Base-by-base conservation (phyloP, 2,329 filamentous ascomycete genomes). In the Fusarium pseudoanthophilum region DNA sequence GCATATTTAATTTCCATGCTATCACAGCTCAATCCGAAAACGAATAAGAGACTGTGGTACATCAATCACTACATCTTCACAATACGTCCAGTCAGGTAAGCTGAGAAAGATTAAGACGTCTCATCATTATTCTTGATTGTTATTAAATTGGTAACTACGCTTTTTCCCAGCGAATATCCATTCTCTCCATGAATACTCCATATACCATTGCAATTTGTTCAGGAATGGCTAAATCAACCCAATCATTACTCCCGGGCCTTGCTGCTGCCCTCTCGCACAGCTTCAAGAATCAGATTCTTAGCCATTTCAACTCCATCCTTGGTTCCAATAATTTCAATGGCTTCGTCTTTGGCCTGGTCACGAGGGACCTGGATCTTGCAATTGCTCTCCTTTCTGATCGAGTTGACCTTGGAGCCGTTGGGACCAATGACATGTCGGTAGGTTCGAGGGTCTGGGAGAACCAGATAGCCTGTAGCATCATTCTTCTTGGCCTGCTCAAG, bases 291-390 rank as follows among this genome's bases (percentile, higher is more conserved):
- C 80, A 97, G 87, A 67, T 97, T 91, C 85, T 92, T 95, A 56
- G 96, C 96, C 82, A 93, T 88, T 83, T 98, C 94, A 42, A 97
- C 90, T 18, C 93, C 94, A 21, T 94, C 92, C 79, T 89, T 89
- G 62, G 88, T 89, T 43, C 96, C 96, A 40, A 92, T 87, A 78
- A 99, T 93, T 85, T 97, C 94, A 80, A 99, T 98, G 8, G 95
- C 94, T 82, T 98, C 95, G 55, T 89, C 87, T 72, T 85, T 86
- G 51, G 85, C 86, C 82, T 97, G 93, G 78, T 94, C 92, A 75
- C 93, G 91, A 28, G 96, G 96, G 45, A 99, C 95, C 74, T 95
- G 95, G 80, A 99, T 97, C 84, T 93, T 95, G 84, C 95, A 98
- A 62, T 93, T 93, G 58, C 95, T 98, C 86, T 96, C 91, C 85